Percentiles rank a stretch among this genome's conserved stretches.
Conservation (phyloP, 768 basidiomycete species). For the Cystofilobasidium macerans region DNA sequence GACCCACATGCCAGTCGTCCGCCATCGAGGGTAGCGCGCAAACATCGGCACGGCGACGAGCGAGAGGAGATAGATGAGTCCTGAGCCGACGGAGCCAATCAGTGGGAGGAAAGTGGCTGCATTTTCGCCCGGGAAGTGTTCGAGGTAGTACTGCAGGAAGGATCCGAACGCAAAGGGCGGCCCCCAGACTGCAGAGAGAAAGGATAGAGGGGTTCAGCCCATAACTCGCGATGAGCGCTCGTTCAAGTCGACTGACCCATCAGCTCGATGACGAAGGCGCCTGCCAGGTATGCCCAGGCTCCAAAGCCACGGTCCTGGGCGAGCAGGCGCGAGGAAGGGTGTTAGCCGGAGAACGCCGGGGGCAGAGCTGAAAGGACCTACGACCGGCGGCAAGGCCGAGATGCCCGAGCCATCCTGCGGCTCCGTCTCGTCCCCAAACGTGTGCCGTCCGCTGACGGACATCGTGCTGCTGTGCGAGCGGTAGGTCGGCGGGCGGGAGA, state of each 20-base stretch:
- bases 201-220: neutral
- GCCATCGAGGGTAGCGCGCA: neutral
- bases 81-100: conserved; percentile 1
- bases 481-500: no score
- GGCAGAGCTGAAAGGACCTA: no score
- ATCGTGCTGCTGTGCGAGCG: no score
- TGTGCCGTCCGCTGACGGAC: no score
- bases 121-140: neutral
- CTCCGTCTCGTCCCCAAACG: no score
- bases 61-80: conserved; percentile 1
- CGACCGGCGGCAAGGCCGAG: neutral
- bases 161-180: neutral
- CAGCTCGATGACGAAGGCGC: conserved; percentile 2
- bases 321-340: no score
- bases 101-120: neutral
- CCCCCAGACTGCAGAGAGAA: neutral
- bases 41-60: conserved; percentile 4
- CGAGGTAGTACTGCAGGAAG: neutral
- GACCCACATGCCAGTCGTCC: neutral
- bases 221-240: neutral
- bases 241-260: neutral
- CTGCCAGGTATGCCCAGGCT: neutral
- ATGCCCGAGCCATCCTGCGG: neutral
- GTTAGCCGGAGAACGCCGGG: no score
- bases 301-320: neutral